Evolutionary conservation across 2,329 filamentous ascomycete genomes (phyloP).

Genomic region (Alternaria gaisen): DNA sequence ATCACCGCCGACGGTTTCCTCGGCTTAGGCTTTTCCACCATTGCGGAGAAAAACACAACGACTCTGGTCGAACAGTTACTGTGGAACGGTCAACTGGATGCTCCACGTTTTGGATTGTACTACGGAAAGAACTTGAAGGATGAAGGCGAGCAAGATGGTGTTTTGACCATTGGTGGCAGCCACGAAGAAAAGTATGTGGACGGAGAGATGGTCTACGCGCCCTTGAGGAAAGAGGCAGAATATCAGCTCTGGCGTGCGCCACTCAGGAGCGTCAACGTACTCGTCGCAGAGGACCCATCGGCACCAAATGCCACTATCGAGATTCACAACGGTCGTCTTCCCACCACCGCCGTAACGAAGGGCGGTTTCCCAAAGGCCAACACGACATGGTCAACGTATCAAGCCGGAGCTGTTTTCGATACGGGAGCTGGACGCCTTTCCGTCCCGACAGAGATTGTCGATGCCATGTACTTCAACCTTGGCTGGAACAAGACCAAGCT

Average conservation of each 20-base stretch:
- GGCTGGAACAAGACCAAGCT: constrained; percentile 31
- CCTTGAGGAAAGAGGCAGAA: constrained; percentile 17
- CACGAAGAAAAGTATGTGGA: constrained; percentile 68
- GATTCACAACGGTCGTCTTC: constrained; percentile 9
- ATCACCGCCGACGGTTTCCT: constrained; percentile 32
- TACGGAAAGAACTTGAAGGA: constrained; percentile 24
- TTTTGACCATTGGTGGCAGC: constrained; percentile 27
- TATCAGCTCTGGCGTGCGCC: constrained; percentile 29
- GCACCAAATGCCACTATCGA: constrained; percentile 17
- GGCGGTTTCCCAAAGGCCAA: constrained; percentile 11
- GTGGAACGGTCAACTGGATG: constrained; percentile 23
- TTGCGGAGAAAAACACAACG: constrained; percentile 21
- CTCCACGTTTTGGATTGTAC: constrained; percentile 23
- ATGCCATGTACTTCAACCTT: constrained; percentile 28
- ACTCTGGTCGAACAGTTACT: constrained; percentile 30
- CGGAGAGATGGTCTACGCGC: constrained; percentile 63
- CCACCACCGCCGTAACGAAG: not conserved
- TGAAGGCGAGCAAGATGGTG: constrained; percentile 20
- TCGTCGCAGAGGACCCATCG: constrained; percentile 19
- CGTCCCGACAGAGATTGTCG: constrained; percentile 17
- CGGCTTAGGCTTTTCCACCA: constrained; percentile 29
- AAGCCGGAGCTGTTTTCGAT: constrained; percentile 24
- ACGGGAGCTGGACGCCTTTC: constrained; percentile 28
- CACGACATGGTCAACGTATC: constrained; percentile 12
- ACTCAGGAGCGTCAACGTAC: constrained; percentile 15